These are phyloP conservation scores for Lachnum nothofagi DNA, from an alignment of 2,329 filamentous ascomycete species.

Conservation along the genomic window DNA sequence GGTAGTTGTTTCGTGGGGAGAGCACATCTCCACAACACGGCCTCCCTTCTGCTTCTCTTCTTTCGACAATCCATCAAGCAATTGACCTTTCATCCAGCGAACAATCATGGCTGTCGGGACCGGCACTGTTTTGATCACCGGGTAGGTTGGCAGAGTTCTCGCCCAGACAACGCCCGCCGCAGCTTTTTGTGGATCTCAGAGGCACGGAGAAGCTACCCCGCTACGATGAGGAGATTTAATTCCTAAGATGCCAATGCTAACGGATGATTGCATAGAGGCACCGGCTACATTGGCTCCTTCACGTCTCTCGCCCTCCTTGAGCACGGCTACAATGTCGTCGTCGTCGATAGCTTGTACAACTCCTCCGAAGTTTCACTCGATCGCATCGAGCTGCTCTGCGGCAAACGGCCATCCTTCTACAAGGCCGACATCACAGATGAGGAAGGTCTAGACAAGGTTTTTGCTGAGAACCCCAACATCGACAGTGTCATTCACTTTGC, in stretches of 20 bases:
- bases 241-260: conserved; percentile 16
- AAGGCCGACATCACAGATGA: conserved; percentile 85
- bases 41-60: background rate
- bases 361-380: conserved; percentile 87
- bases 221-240: conserved; percentile 12
- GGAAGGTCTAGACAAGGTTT: conserved; percentile 76
- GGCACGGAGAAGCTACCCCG: conserved; percentile 9
- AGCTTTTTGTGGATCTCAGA: background rate
- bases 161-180: background rate
- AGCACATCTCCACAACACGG: background rate
- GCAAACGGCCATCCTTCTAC: conserved; percentile 81
- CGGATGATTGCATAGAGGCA: conserved; percentile 61
- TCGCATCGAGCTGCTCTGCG: conserved; percentile 88
- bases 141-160: conserved; percentile 54
- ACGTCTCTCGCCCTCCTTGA: conserved; percentile 87
- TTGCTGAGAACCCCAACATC: conserved; percentile 83
- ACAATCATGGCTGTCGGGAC: conserved; percentile 72
- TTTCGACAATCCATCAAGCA: background rate
- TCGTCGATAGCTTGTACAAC: conserved; percentile 96
- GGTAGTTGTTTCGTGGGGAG: too few relatives aligned
- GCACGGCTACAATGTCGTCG: conserved; percentile 92
- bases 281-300: conserved; percentile 98
- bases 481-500: conserved; percentile 99
- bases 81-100: conserved; percentile 6
- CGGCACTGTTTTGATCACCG: conserved; percentile 85